phyloP scores from a whole-genome alignment of 2,329 filamentous ascomycete species.

The Apiospora saccharicola region DNA sequence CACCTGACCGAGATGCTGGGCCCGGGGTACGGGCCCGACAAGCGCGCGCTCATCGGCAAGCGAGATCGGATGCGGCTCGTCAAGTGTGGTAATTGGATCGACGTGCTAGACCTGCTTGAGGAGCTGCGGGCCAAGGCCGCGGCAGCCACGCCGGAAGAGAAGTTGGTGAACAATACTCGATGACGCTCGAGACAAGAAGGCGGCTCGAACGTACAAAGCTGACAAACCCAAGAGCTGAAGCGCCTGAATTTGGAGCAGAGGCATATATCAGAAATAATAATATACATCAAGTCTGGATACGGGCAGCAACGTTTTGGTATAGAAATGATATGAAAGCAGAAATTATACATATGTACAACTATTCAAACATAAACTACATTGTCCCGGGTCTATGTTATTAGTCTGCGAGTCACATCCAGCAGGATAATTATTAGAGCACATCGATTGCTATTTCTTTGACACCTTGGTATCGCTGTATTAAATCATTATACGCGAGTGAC shows the following conservation, averaged over 20 bases:
- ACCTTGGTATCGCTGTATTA: slow-evolving; percentile 6
- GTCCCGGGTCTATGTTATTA: neutral
- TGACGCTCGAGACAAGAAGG: neutral
- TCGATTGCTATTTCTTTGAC: neutral
- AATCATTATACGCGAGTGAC: slow-evolving; percentile 4
- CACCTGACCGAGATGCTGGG: slow-evolving; percentile 73
- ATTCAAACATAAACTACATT: neutral
- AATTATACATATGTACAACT: neutral
- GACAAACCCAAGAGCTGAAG: neutral
- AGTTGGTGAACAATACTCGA: neutral
- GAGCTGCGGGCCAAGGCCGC: slow-evolving; percentile 36
- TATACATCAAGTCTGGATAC: neutral
- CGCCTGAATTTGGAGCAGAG: neutral
- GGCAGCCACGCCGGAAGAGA: neutral
- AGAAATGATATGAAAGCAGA: neutral
- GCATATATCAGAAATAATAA: neutral
- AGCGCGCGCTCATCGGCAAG: slow-evolving; percentile 61
- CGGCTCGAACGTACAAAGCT: neutral
- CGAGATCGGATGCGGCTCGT: slow-evolving; percentile 61
- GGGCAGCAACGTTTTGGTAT: too few species aligned
- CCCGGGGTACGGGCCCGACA: slow-evolving; percentile 62
- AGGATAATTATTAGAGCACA: neutral
- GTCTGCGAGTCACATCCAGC: neutral
- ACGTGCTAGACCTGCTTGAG: slow-evolving; percentile 68
- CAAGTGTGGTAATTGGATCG: slow-evolving; percentile 59